These are phyloP conservation scores for Haematococcus sp. DNA, from an alignment of 139 green algal species.

Conservation along the genomic window DNA sequence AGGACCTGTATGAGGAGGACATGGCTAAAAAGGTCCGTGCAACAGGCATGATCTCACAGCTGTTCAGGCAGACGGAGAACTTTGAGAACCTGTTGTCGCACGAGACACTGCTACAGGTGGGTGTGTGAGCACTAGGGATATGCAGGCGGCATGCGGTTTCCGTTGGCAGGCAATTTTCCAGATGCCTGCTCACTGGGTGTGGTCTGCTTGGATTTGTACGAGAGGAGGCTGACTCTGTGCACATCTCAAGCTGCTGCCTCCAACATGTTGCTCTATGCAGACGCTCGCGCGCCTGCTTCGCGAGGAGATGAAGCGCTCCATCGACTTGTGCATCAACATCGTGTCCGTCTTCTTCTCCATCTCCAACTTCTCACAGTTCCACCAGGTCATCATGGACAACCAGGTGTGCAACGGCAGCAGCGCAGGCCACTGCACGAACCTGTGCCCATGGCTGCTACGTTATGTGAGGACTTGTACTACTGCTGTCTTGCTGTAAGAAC, in stretches of 20 bases:
- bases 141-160: too few species aligned
- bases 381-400: slow-evolving; percentile 67
- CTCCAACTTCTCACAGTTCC: slow-evolving; percentile 75
- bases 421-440: too few species aligned
- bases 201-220: too few species aligned
- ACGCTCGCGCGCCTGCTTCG: slow-evolving; percentile 73
- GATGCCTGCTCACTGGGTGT: too few species aligned
- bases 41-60: slow-evolving; percentile 59
- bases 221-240: too few species aligned
- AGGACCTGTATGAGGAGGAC: slow-evolving; percentile 80
- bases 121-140: too few species aligned
- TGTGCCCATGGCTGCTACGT: background rate
- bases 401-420: slow-evolving; percentile 46
- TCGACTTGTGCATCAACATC: slow-evolving; percentile 77
- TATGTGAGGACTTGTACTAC: too few species aligned
- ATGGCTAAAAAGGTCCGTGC: slow-evolving; percentile 58
- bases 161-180: too few species aligned
- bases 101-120: slow-evolving; percentile 59
- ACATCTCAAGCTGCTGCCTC: too few species aligned
- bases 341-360: slow-evolving; percentile 74
- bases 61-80: slow-evolving; percentile 58
- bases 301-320: slow-evolving; percentile 75
- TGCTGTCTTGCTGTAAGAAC: too few species aligned
- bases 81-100: slow-evolving; percentile 67
- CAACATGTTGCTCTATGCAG: too few species aligned